Percentiles rank a stretch among this genome's conserved stretches.
These are phyloP conservation scores for Heterobasidion parviporum DNA, from an alignment of 1,284 basidiomycete species.

Conservation along the genomic window DNA sequence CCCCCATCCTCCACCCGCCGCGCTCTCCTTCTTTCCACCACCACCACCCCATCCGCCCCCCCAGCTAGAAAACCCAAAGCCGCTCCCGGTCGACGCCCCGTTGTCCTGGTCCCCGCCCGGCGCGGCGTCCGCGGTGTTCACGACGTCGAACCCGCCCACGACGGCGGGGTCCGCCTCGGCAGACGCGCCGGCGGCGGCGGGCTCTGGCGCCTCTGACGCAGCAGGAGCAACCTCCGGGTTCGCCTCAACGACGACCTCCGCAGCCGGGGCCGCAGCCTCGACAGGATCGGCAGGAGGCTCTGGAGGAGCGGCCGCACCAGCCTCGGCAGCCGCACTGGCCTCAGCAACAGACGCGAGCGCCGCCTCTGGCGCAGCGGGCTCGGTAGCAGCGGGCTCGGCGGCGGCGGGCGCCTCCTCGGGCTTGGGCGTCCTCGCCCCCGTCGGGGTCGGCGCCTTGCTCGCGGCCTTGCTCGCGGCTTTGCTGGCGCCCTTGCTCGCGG, in stretches of 20 bases:
- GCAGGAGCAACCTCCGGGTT: background rate
- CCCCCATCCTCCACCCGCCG: background rate
- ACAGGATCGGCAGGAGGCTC: background rate
- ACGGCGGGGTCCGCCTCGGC: background rate
- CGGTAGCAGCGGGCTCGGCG: background rate
- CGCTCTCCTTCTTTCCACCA: background rate
- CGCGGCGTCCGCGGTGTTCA: background rate
- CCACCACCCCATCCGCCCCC: background rate
- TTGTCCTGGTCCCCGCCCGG: background rate
- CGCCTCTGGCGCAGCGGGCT: background rate
- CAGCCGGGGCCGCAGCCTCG: background rate
- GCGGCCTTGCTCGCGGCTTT: conserved; percentile 9
- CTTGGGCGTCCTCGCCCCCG: conserved; percentile 14
- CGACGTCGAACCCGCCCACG: background rate
- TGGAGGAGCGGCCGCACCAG: background rate
- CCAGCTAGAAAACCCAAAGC: background rate
- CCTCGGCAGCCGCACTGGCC: background rate
- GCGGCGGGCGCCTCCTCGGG: conserved; percentile 4
- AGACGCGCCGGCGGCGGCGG: background rate
- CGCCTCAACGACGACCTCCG: background rate
- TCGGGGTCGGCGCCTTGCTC: conserved; percentile 12
- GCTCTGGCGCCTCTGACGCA: background rate
- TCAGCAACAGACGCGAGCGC: background rate
- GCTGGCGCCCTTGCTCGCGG: conserved; percentile 9
- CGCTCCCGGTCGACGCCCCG: background rate